Conservation (phyloP, 768 basidiomycete genomes). For the Kwoniella pini region DNA sequence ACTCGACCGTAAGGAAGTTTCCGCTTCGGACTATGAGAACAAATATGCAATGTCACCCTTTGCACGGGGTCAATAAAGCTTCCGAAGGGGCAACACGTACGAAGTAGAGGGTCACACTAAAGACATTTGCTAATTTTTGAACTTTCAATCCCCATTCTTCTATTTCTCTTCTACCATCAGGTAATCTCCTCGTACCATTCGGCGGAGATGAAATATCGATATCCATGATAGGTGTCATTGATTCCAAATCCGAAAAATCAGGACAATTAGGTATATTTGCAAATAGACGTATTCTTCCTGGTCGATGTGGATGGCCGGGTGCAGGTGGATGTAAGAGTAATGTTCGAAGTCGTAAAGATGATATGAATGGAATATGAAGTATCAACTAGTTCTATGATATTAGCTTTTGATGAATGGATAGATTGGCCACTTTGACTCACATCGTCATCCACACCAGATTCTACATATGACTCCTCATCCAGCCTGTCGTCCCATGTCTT, state of each 20-base stretch:
- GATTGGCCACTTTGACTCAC: slow-evolving; percentile 29
- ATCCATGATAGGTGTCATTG: slow-evolving; percentile 49
- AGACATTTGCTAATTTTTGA: slow-evolving; percentile 52
- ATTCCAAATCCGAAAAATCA: slow-evolving; percentile 49
- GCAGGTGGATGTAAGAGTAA: slow-evolving; percentile 50
- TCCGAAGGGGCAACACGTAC: too few relatives aligned
- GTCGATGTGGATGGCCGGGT: slow-evolving; percentile 47
- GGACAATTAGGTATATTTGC: slow-evolving; percentile 49
- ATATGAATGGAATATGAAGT: slow-evolving; percentile 51
- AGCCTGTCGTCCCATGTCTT: slow-evolving; percentile 54
- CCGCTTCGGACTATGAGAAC: slow-evolving; percentile 41
- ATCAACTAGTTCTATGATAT: slow-evolving; percentile 40
- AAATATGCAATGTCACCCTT: too few relatives aligned
- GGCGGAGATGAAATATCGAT: slow-evolving; percentile 36
- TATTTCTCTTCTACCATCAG: slow-evolving; percentile 47
- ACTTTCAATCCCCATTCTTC: slow-evolving; percentile 55
- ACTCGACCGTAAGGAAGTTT: slow-evolving; percentile 24
- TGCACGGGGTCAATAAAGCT: too few relatives aligned
- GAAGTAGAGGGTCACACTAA: slow-evolving; percentile 48
- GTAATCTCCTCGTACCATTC: slow-evolving; percentile 18
- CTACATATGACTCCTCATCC: slow-evolving; percentile 39
- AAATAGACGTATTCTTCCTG: slow-evolving; percentile 44
- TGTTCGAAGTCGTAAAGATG: slow-evolving; percentile 49
- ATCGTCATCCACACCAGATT: slow-evolving; percentile 53
- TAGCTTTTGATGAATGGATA: too few relatives aligned